Evolutionary conservation across 2,329 filamentous ascomycete species (phyloP).

Genomic region (Diplodia intermedia): DNA sequence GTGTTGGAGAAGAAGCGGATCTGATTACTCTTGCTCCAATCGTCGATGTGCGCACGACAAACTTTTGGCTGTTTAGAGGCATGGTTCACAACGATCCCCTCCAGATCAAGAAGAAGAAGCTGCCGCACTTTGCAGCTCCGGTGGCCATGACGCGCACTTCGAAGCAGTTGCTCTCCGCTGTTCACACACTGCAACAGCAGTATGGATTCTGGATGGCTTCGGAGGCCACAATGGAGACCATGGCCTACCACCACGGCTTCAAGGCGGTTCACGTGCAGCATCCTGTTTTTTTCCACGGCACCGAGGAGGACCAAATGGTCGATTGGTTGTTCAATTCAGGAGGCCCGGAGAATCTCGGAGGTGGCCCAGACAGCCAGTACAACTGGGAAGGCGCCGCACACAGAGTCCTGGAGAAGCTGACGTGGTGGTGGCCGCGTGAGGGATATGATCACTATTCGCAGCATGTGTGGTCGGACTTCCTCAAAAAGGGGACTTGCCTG

Average conservation of each 20-base stretch:
- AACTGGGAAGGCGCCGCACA: slow-evolving; percentile 31
- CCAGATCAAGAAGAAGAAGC: slow-evolving; percentile 73
- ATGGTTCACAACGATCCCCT: slow-evolving; percentile 68
- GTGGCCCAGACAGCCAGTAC: slow-evolving; percentile 28
- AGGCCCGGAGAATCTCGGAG: slow-evolving; percentile 27
- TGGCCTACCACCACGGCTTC: slow-evolving; percentile 86
- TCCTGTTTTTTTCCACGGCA: slow-evolving; percentile 67
- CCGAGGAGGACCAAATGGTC: slow-evolving; percentile 20
- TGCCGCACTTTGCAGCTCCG: slow-evolving; percentile 61
- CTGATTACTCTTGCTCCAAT: slow-evolving; percentile 91
- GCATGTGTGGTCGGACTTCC: slow-evolving; percentile 31
- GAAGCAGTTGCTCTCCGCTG: slow-evolving; percentile 77
- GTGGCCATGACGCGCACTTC: slow-evolving; percentile 83
- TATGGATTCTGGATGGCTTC: slow-evolving; percentile 91
- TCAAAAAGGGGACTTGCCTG: slow-evolving; percentile 17
- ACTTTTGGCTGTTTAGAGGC: slow-evolving; percentile 63
- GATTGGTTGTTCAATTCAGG: slow-evolving; percentile 32
- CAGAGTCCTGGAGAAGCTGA: slow-evolving; percentile 26
- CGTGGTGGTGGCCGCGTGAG: slow-evolving; percentile 28
- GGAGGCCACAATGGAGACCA: slow-evolving; percentile 93
- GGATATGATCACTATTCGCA: slow-evolving; percentile 29
- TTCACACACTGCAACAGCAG: slow-evolving; percentile 84
- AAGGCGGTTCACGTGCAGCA: slow-evolving; percentile 93
- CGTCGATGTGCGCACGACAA: slow-evolving; percentile 86
- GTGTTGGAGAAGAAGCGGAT: slow-evolving; percentile 88